Evolutionary conservation across 768 basidiomycete genomes (phyloP), one percentile per base, ranked within the genome.

Genomic region (Amanita molliuscula): DNA sequence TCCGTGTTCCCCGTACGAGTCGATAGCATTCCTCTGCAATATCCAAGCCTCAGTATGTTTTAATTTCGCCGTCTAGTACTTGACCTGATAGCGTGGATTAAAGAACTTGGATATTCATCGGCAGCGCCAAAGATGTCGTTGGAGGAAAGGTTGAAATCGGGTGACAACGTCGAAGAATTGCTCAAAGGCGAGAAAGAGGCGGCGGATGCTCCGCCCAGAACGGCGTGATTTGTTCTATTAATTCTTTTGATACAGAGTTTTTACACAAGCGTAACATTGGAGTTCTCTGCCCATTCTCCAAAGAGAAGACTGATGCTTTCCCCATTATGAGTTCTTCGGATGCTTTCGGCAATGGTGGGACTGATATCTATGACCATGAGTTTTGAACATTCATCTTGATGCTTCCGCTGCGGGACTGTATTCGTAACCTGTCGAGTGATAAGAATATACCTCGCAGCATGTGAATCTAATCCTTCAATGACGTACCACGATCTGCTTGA

Each of bases 261-360:
- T 59, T 61, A 74, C 28, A 71, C 48, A 26, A 74, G 62, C 23
- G 67, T 63, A 45, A 74, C 63, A 45, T 64, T 67, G 13, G 69
- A 62, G 6, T 66, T 66, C 58, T 83, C 82, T 21, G 82, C 73
- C 82, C 84, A 88, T 59, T 90, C 89, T 35, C 85, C 87, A 56
- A 94, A 93, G 9, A 94, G 70, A 31, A 92, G 62, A 55, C 87
- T 89, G 59, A 94, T 92, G 54, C 88, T 91, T 68, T 94, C 91
- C 51, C 92, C 91, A 54, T 94, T 94, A 65, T 94, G 91, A 3
- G 89, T 93, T 53, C 95, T 76, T 36, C 96, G 83, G 49, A 99
- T 96, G 56, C 89, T 92, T 72, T 99, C 96, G 4, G 96, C 88
- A 56, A 99, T 82, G 33, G 88, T 90, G 23, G 89, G 79, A 61